Base-by-base conservation (phyloP, 202 grass and related monocot species). In the Schoenoplectus tabernaemontani region DNA sequence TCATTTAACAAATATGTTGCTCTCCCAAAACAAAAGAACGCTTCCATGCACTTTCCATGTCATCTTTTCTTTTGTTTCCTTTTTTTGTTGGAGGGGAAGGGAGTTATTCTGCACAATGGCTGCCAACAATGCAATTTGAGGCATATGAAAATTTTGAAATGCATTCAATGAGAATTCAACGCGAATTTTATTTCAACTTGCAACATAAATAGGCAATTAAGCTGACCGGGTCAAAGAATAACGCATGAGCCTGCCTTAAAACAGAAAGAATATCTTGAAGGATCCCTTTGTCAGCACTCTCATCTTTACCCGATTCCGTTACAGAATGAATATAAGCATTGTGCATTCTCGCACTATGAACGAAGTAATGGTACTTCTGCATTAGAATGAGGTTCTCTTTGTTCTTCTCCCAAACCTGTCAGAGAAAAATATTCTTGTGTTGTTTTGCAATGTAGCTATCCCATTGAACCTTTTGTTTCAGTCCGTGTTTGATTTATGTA, bases 191-290 rank as follows among this genome's bases (percentile, higher is more conserved):
- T 33, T n/a, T 7, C 66, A 46, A n/a, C 17, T 51, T 64, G 79
- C n/a, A 19, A 15, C 63, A 59, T 41, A 10, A 66, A 19, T 22
- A 46, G 38, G 39, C 10, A 7, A 5, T 24, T n/a, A n/a, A n/a
- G n/a, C n/a, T n/a, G n/a, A 97, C 94, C 48, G 73, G 85, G 57
- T 97, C 91, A 50, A 93, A 97, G 80, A 93, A 97, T 85, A 85
- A 85, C 5, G 57, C 1, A 8, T 97, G 94, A 69, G 82, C 41
- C 11, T 50, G 64, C 83, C 84, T 91, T 83, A 97, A 78, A 82
- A 92, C 86, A 82, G 88, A 63, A 68, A 97, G 84, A 86, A 93
- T 64, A 10, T 82, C 90, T 50, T 87, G 85, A 77, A 97, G 80
- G 69, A 87, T 87, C 70, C 89, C 94, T n/a, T n/a, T n/a, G 50